A percentile compares a stretch with the other conserved stretches of the same genome.
These are phyloP conservation scores for Aspergillus sp. DNA, from an alignment of 2,329 filamentous ascomycete species.

Conservation along the genomic window DNA sequence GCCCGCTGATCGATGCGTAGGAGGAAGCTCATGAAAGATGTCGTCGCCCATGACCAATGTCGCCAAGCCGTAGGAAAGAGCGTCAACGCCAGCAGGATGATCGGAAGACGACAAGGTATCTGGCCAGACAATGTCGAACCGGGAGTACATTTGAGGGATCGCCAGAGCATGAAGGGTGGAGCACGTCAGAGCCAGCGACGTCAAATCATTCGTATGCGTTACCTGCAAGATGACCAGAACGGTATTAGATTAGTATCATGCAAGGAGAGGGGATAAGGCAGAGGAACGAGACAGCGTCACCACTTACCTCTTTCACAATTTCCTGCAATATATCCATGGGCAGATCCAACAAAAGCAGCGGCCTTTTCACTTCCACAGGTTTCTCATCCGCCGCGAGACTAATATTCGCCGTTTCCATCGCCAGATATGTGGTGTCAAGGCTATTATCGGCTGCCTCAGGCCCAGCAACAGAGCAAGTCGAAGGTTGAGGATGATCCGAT, in stretches of 20 bases:
- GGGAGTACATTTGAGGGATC: conserved; percentile 76
- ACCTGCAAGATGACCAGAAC: conserved; percentile 50
- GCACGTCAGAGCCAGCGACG: conserved; percentile 73
- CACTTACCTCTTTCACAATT: conserved; percentile 70
- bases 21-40: conserved; percentile 55
- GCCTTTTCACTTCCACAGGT: conserved; percentile 40
- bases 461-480: neutral
- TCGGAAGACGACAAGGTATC: conserved; percentile 65
- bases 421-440: neutral
- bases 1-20: conserved; percentile 23
- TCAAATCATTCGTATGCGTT: conserved; percentile 78
- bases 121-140: conserved; percentile 87
- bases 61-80: conserved; percentile 76
- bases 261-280: neutral
- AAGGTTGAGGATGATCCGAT: neutral
- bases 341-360: conserved; percentile 68
- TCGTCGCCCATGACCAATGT: conserved; percentile 74
- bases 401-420: conserved; percentile 2
- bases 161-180: conserved; percentile 73
- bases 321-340: conserved; percentile 76
- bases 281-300: too few species aligned
- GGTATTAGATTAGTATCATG: neutral
- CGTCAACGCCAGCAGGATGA: conserved; percentile 72
- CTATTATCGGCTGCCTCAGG: neutral
- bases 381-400: neutral